phyloP scores from a whole-genome alignment of 163 green algal species.

The Trebouxia gelatinosa region DNA sequence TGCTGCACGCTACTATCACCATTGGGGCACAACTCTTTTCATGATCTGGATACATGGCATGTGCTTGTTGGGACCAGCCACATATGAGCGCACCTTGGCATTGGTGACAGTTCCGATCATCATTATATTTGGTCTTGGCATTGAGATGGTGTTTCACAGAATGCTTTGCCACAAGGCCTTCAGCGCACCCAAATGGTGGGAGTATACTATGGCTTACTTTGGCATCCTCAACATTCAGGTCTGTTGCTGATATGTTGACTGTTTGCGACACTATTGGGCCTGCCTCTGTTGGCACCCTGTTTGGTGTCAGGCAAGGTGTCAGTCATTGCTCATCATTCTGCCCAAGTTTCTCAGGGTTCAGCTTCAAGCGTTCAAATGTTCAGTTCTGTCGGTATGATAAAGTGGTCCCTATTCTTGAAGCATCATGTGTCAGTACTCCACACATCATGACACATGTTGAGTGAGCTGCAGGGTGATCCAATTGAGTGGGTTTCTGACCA shows the following conservation, averaged over 20 bases:
- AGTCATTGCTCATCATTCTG: no score
- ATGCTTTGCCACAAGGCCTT: constrained; percentile 90
- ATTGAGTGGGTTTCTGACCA: constrained; percentile 86
- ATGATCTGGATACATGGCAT: constrained; percentile 85
- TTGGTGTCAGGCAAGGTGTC: no score
- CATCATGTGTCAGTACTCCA: no score
- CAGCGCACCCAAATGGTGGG: constrained; percentile 93
- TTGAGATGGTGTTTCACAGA: constrained; percentile 74
- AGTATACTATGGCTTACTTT: constrained; percentile 97
- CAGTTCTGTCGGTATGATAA: no score
- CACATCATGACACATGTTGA: no score
- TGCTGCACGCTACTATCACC: constrained; percentile 69
- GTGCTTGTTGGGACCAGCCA: constrained; percentile 77
- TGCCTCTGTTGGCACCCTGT: no score
- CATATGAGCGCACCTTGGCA: constrained; percentile 60
- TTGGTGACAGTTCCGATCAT: constrained; percentile 40
- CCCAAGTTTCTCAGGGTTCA: background rate
- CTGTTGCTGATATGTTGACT: no score
- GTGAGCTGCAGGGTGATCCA: constrained; percentile 87
- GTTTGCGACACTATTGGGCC: no score
- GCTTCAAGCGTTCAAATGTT: no score
- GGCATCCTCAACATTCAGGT: constrained; percentile 86
- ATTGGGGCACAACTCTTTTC: constrained; percentile 69
- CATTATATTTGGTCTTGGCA: constrained; percentile 35
- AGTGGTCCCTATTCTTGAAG: no score